Conservation (phyloP, 306 rosid genomes). For the Dalbergia oliveri region DNA sequence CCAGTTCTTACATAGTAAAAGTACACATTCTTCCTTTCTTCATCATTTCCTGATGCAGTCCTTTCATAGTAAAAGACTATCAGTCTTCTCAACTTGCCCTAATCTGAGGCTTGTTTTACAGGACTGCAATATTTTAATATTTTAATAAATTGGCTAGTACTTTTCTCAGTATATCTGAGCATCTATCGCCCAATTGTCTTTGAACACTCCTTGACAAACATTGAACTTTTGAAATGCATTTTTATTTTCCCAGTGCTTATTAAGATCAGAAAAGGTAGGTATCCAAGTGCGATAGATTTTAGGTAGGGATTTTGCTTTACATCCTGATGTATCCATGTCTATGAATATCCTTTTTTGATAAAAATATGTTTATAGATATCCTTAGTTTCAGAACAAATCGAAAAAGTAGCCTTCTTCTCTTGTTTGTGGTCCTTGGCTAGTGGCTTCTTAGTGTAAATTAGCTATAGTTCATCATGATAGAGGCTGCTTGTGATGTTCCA, state of each 20-base stretch:
- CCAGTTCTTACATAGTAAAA: too few relatives aligned
- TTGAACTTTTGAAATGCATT: background rate
- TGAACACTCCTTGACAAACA: background rate
- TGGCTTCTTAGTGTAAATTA: background rate
- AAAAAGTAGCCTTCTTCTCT: background rate
- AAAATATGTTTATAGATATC: background rate
- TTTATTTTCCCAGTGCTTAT: background rate
- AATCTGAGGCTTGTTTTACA: background rate
- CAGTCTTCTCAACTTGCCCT: conserved; percentile 11
- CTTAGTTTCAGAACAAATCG: background rate
- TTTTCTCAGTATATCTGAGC: background rate
- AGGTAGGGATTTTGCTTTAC: background rate
- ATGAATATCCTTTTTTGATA: too few relatives aligned
- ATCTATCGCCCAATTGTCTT: background rate
- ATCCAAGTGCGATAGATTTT: background rate
- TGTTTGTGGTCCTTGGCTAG: conserved; percentile 19
- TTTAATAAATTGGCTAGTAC: background rate
- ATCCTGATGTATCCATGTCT: background rate
- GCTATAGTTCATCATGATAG: background rate
- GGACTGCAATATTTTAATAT: background rate
- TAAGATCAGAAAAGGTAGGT: conserved; percentile 2
- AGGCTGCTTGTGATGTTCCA: conserved; percentile 9
- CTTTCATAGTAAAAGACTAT: too few relatives aligned
- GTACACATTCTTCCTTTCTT: too few relatives aligned
- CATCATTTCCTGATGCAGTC: too few relatives aligned